Evolutionary conservation across 2,329 filamentous ascomycete species (phyloP).

Genomic region (Cordyceps fumosorosea): DNA sequence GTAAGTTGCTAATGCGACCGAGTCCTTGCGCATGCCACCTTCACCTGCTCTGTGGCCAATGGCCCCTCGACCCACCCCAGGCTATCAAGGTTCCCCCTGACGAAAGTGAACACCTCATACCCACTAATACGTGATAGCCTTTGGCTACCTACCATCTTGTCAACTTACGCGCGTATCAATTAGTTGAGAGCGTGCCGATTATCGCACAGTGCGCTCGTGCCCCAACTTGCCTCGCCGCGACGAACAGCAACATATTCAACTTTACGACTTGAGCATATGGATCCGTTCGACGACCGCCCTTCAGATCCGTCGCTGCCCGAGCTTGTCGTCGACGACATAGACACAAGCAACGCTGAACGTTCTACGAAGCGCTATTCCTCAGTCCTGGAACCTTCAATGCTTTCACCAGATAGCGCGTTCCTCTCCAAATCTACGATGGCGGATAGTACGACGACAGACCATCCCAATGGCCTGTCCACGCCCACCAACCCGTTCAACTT

Average conservation of each 20-base stretch:
- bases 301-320: slow-evolving; percentile 15
- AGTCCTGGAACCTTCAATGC: not conserved
- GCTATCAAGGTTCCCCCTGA: not conserved
- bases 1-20: not conserved
- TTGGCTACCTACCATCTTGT: not conserved
- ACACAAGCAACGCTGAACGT: not conserved
- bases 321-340: slow-evolving; percentile 14
- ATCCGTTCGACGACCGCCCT: not conserved
- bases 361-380: not conserved
- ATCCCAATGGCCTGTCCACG: slow-evolving; percentile 13
- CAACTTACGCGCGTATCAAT: not conserved
- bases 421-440: slow-evolving; percentile 21
- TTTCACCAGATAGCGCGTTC: not conserved
- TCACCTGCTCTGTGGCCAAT: too few species aligned
- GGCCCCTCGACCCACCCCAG: too few species aligned
- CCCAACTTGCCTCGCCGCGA: not conserved
- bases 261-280: not conserved
- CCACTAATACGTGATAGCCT: too few species aligned
- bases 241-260: not conserved
- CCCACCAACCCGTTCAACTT: slow-evolving; percentile 85
- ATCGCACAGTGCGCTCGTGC: not conserved
- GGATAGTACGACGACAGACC: slow-evolving; percentile 16
- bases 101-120: not conserved
- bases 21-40: not conserved
- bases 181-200: not conserved